Evolutionary conservation across 2,329 filamentous ascomycete genomes (phyloP), one percentile per base, ranked within the genome.

Genomic region (Colletotrichum neosansevieriae): DNA sequence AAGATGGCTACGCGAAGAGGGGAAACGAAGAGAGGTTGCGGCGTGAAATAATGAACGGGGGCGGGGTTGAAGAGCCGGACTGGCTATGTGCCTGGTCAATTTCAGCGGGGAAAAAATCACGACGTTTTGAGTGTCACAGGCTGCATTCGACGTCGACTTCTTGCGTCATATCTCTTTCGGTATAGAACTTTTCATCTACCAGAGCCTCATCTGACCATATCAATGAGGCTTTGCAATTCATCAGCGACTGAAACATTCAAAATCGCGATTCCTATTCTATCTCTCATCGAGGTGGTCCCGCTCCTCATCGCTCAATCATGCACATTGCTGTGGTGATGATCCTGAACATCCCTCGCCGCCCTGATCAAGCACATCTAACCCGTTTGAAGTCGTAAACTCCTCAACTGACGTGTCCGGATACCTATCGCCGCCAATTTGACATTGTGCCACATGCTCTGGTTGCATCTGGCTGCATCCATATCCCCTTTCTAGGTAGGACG

Each of bases 81-180:
- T 34, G 49, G 40, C 32, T 15, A n/a, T 56, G 7, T 2, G 24
- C 7, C 53, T 19, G 42, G 21, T 32, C 50, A 24, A 6, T 38
- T 38, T 32, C 15, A 19, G 24, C 29, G 40, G 57, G 51, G 40
- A 38, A n/a, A 19, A 36, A 40, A 44, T 60, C 29, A 21, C 24
- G 49, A 50, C 59, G 56, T 34, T 66, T 29, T 56, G 49, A 58
- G 45, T 60, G 66, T 59, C 66, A 60, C 62, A 58, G 66, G 66
- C 44, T 69, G 66, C 54, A 59, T 51, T 56, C 49, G 61, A 44
- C 62, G 19, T 66, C 42, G 32, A 21, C 21, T 56, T 69, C 66
- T 59, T 66, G 49, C 54, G 50, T 32, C 50, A 60, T 60, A 69
- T 40, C 62, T 40, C 50, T 60, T 53, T 32, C 38, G 32, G 63